A percentile compares a stretch with the other conserved stretches of the same genome.
phyloP scores from a whole-genome alignment of 2,329 filamentous ascomycete genomes.

The Colletotrichum gloeosporioides region DNA sequence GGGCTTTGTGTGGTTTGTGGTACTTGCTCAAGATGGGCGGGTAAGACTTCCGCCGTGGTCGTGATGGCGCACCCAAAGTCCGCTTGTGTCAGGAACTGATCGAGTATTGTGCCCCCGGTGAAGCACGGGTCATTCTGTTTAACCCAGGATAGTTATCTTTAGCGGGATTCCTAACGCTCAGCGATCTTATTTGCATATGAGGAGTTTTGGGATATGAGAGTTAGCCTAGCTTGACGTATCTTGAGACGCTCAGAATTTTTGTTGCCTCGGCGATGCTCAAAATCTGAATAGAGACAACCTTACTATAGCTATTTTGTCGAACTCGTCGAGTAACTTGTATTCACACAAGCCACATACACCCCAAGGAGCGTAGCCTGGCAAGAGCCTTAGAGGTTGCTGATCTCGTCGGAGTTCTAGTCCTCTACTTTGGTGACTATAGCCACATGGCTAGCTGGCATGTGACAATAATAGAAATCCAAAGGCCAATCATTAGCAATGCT shows the following conservation, averaged over 20 bases:
- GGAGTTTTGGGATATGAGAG: too few relatives aligned
- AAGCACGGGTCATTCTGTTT: too few relatives aligned
- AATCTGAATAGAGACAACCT: neutral
- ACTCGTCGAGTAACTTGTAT: rapidly evolving
- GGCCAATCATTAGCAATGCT: neutral
- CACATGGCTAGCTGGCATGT: neutral
- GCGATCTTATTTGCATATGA: too few relatives aligned
- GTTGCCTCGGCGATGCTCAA: rapidly evolving
- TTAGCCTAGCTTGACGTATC: rapidly evolving
- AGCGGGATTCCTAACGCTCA: too few relatives aligned
- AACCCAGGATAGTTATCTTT: too few relatives aligned
- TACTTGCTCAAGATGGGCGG: rapidly evolving
- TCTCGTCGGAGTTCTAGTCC: neutral
- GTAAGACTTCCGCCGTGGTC: neutral
- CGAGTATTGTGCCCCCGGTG: too few relatives aligned
- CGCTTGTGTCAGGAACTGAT: too few relatives aligned
- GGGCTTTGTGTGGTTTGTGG: neutral
- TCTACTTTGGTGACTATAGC: rapidly evolving
- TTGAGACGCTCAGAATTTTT: rapidly evolving
- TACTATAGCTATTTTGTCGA: neutral
- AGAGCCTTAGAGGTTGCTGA: neutral
- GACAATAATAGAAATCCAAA: neutral
- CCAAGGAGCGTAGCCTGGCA: neutral
- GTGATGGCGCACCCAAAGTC: too few relatives aligned
- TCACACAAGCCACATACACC: neutral